Percentiles rank a stretch among this genome's conserved stretches.
phyloP scores from a whole-genome alignment of 331 rosid species.

The Rhamnella rubrinervis region DNA sequence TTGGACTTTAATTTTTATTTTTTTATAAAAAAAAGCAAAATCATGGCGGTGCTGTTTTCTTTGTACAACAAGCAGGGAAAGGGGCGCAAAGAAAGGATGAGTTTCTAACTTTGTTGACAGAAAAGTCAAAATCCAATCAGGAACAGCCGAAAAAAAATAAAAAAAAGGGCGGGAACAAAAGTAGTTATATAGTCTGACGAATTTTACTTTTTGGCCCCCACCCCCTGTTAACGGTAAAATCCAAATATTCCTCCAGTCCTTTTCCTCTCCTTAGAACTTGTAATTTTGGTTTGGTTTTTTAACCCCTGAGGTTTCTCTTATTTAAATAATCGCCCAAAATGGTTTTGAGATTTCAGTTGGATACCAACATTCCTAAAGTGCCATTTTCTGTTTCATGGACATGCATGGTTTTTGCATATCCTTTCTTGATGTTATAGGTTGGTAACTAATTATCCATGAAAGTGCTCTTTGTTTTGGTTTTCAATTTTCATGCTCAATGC shows the following conservation, averaged over 20 bases:
- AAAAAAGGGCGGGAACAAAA: constrained; percentile 42
- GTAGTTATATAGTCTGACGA: constrained; percentile 49
- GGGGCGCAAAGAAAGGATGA: constrained; percentile 29
- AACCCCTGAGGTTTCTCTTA: neutral
- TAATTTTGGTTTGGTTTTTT: neutral
- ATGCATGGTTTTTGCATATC: too few species aligned
- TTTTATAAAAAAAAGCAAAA: neutral
- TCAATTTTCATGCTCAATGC: too few species aligned
- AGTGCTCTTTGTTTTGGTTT: too few species aligned
- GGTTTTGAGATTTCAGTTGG: neutral
- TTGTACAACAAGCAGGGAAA: constrained; percentile 28
- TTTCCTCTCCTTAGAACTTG: neutral
- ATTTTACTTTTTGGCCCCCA: constrained; percentile 35
- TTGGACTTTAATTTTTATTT: constrained; percentile 19
- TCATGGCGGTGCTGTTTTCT: constrained; percentile 3
- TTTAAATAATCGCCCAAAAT: neutral
- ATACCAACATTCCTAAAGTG: neutral
- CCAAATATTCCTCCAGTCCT: constrained; percentile 20
- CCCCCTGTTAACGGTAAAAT: constrained; percentile 19
- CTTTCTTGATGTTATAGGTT: too few species aligned
- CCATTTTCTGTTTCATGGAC: neutral
- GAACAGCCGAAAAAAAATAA: constrained; percentile 5
- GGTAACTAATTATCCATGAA: too few species aligned
- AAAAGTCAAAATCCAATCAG: constrained; percentile 46
- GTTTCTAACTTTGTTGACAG: constrained; percentile 21